These are phyloP conservation scores for Thraustochytrium sp. DNA, from an alignment of 352 stramenopile species.

Conservation along the genomic window DNA sequence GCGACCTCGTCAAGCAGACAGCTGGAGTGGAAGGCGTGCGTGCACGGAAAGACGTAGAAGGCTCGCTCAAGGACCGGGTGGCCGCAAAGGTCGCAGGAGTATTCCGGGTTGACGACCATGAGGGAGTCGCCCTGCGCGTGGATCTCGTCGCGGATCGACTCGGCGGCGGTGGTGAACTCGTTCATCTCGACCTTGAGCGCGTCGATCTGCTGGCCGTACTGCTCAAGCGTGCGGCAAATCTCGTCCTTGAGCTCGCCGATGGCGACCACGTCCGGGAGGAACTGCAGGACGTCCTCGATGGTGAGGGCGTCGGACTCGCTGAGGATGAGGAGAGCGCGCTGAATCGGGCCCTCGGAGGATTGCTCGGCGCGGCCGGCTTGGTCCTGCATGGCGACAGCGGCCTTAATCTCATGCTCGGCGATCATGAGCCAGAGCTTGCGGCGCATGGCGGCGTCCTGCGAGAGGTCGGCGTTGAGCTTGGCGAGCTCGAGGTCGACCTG, in stretches of 20 bases:
- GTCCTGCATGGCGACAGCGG: conserved; percentile 65
- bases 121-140: conserved; percentile 67
- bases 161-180: conserved; percentile 77
- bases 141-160: conserved; percentile 79
- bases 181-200: conserved; percentile 85
- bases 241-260: conserved; percentile 92
- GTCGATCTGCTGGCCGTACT: conserved; percentile 82
- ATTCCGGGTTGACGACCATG: conserved; percentile 43
- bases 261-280: conserved; percentile 88
- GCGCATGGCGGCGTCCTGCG: conserved; percentile 71
- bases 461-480: conserved; percentile 82
- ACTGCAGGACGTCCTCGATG: conserved; percentile 88
- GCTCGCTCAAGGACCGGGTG: conserved; percentile 77
- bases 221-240: conserved; percentile 81
- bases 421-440: conserved; percentile 89
- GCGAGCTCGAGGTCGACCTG: conserved; percentile 74
- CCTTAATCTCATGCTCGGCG: conserved; percentile 81
- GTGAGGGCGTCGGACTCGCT: conserved; percentile 64
- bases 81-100: conserved; percentile 76
- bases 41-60: conserved; percentile 90
- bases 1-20: conserved; percentile 75
- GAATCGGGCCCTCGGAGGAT: conserved; percentile 57
- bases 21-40: conserved; percentile 82
- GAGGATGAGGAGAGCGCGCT: conserved; percentile 51
- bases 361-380: conserved; percentile 48